These are phyloP conservation scores for Wickerhamiella sorbophila DNA, from an alignment of 805 yeast species.

Conservation along the genomic window DNA sequence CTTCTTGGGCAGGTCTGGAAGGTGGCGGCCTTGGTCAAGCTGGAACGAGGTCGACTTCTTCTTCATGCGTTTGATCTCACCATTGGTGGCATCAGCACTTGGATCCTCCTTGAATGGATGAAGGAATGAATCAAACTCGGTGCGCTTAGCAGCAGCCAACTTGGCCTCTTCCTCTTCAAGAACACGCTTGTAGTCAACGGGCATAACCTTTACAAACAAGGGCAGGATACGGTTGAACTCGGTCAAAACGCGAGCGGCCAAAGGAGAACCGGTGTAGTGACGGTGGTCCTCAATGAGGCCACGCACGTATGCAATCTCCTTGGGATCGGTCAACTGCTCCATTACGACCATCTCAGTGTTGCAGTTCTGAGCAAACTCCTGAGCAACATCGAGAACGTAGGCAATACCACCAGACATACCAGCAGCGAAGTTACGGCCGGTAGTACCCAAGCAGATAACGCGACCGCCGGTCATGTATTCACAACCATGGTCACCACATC, in stretches of 20 bases:
- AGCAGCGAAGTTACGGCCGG: constrained; percentile 89
- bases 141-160: constrained; percentile 43
- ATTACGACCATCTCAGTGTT: constrained; percentile 75
- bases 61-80: constrained; percentile 49
- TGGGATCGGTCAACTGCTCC: constrained; percentile 61
- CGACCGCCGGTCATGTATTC: constrained; percentile 99
- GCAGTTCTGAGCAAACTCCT: constrained; percentile 70
- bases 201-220: constrained; percentile 85
- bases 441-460: constrained; percentile 78
- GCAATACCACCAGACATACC: constrained; percentile 99
- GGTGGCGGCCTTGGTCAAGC: constrained; percentile 9
- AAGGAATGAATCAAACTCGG: constrained; percentile 49
- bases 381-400: constrained; percentile 88
- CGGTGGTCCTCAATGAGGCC: constrained; percentile 90
- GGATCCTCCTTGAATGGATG: constrained; percentile 63
- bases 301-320: constrained; percentile 86
- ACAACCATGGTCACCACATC: constrained; percentile 97
- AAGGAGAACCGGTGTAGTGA: constrained; percentile 83
- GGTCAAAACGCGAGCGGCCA: constrained; percentile 67
- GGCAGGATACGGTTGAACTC: constrained; percentile 84
- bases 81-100: constrained; percentile 75
- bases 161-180: constrained; percentile 60
- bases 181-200: constrained; percentile 80
- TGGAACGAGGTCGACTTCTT: constrained; percentile 15
- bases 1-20: constrained; percentile 26